Conservation (phyloP, 345 rosid species). For the Camelina sativa region DNA sequence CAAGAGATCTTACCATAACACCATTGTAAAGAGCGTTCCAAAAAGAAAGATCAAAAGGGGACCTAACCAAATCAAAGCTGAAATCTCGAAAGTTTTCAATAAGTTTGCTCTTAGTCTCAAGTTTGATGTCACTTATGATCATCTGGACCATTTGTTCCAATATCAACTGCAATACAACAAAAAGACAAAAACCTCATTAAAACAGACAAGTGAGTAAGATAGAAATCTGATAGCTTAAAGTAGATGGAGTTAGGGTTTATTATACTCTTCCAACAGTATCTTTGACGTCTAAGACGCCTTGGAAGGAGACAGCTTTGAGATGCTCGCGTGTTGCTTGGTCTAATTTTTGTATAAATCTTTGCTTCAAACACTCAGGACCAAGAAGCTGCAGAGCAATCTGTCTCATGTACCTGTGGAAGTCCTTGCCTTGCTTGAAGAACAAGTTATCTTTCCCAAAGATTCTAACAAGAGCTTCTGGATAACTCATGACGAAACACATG, state of each 20-base stretch:
- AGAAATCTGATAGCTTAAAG: background rate
- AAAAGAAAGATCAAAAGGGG: conserved; percentile 43
- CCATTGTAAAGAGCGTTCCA: conserved; percentile 50
- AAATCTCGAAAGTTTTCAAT: conserved; percentile 35
- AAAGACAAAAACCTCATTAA: background rate
- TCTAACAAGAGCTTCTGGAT: conserved; percentile 43
- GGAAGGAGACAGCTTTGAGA: conserved; percentile 38
- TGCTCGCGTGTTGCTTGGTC: conserved; percentile 34
- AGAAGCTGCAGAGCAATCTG: conserved; percentile 45
- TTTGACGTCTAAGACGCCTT: conserved; percentile 42
- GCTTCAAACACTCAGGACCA: conserved; percentile 44
- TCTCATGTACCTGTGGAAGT: conserved; percentile 46
- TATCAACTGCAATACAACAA: conserved; percentile 42
- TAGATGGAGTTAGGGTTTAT: background rate
- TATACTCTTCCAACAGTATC: conserved; percentile 29
- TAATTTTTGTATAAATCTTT: conserved; percentile 32
- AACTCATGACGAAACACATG: conserved; percentile 43
- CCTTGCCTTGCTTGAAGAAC: conserved; percentile 38
- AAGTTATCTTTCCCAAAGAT: conserved; percentile 47
- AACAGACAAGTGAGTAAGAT: background rate
- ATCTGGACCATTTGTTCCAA: conserved; percentile 38
- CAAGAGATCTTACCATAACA: conserved; percentile 36
- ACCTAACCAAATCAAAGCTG: conserved; percentile 46
- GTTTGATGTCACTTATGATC: conserved; percentile 45
- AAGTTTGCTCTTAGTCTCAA: conserved; percentile 30